Base-by-base conservation (phyloP, 495 filamentous ascomycete genomes). In the Xylaria bambusicola region DNA sequence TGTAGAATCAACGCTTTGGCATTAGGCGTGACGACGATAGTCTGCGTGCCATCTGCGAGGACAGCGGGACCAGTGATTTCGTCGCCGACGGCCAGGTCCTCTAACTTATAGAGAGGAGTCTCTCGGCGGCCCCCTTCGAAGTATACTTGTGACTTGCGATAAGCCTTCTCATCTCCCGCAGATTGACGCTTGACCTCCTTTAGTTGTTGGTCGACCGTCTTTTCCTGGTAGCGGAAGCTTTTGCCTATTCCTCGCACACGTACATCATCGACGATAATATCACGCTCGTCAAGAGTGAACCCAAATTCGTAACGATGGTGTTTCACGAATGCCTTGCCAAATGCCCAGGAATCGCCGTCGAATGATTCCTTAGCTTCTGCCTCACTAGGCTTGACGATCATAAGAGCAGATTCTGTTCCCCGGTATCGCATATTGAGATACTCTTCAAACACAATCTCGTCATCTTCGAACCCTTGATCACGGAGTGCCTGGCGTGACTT, bases 231-330 rank as follows among this genome's bases (percentile, higher is more conserved):
- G 56, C 87, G 82, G 72, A 91, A 93, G 58, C 89, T 96, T 72
- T 90, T 93, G 36, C 84, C 91, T 61, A 97, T 95, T 12, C 92
- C 92, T 53, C 93, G 78, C 7, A 93, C 91, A 18, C 94, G 85
- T 10, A 97, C 87, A 72, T 97, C 93, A 57, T 98, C 94, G 23
- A 98, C 84, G 50, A 98, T 89, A 41, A 97, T 92, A 64, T 97
- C 90, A 48, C 93, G 80, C 45, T 92, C 88, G 21, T 92, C 90
- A 2, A 96, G 77, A 1, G 91, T 93, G 66, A 98, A 97, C 0
- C 92, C 93, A 70, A 97, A 98, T 66, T 97, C 94, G 64, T 93
- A 93, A 35, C 92, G 84, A 66, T 98, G 93, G 52, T 95, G 88
- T 64, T 83, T 82, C 12, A 93, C 79, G 61, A 98, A 98, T 0